Percentiles rank a stretch among this genome's conserved stretches.
Conservation (phyloP, 768 basidiomycete species). For the Zangia roseola region DNA sequence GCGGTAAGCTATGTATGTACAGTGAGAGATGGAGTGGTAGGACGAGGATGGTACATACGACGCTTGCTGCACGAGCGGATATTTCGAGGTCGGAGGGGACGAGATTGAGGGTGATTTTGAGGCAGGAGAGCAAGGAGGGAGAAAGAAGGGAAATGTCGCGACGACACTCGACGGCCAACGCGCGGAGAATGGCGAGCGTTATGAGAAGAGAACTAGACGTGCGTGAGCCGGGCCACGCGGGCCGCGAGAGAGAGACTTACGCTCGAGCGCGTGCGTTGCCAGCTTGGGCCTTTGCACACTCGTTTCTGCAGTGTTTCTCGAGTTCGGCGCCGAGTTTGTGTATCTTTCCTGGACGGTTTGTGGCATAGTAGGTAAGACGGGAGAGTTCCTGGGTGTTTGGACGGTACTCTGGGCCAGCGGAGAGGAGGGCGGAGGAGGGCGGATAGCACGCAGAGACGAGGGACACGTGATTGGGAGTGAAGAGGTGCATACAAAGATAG, state of each 20-base stretch:
- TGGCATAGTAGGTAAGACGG: constrained; percentile 81
- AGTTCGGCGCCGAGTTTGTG: constrained; percentile 74
- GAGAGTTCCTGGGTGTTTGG: constrained; percentile 87
- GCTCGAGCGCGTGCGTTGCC: constrained; percentile 80
- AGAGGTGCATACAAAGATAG: constrained; percentile 55
- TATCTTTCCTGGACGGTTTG: constrained; percentile 79
- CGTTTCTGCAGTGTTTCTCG: constrained; percentile 66
- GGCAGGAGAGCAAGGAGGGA: constrained; percentile 61
- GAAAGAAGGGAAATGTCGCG: constrained; percentile 78
- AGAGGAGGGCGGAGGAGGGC: constrained; percentile 66
- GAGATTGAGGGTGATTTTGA: constrained; percentile 54
- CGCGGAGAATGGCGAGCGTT: constrained; percentile 76
- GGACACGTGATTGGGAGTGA: constrained; percentile 81
- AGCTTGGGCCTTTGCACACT: constrained; percentile 60
- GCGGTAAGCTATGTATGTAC: constrained; percentile 73
- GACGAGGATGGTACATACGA: constrained; percentile 49
- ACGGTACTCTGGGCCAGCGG: constrained; percentile 72
- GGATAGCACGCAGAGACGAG: constrained; percentile 88
- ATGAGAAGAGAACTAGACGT: constrained; percentile 68
- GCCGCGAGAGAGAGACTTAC: constrained; percentile 44
- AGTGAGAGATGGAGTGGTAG: neutral
- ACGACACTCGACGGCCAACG: constrained; percentile 84
- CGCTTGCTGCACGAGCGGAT: constrained; percentile 70
- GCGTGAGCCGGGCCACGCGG: neutral
- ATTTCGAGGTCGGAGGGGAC: constrained; percentile 72